Base-by-base conservation (phyloP, 2,329 filamentous ascomycete genomes). In the Pseudogymnoascus sp. region DNA sequence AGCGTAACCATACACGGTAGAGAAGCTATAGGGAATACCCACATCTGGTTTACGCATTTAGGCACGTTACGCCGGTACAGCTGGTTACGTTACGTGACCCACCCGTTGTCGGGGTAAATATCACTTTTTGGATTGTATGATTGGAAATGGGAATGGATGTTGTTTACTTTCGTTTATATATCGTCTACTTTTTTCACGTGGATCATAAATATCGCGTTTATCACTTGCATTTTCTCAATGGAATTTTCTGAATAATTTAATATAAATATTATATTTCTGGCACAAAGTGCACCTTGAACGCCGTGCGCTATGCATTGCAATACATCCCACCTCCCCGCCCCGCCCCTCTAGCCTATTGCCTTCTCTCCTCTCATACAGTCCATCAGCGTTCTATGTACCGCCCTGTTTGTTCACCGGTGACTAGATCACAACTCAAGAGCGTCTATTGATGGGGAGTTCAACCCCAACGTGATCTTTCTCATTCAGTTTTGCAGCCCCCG, bases 1-100 rank as follows among this genome's bases (percentile, higher is more conserved):
- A 46, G 11, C 11, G 44, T 50, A 50, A n/a, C 44, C 44, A 50
- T 5, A 25, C 21, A 28, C 3, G 44, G 44, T 14, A 28, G 21
- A 28, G 44, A 50, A 50, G 23, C 44, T 50, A 4, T 50, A n/a
- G 6, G 16, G 8, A 53, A 31, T 11, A 16, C 25, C 46, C 46
- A 56, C 46, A 53, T 5, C 25, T 16, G 14, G 25, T 34, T 11
- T 34, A 34, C 44, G 2, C 44, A 50, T 50, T 50, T 50, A 34
- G 46, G 46, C 46, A 56, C 46, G 46, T 56, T 56, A 56, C 46
- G 25, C 40, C n/a, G 34, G 14, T 38, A 36, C 31, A 12, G 8
- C 44, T n/a, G 44, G 44, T 14, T 56, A 56, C 46, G 46, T 56
- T 56, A 56, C 46, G n/a, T 56, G 46, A 34, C 46, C 46, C 46